Percentiles rank a stretch among this genome's conserved stretches.
Evolutionary conservation across 2,329 filamentous ascomycete species (phyloP).

Genomic region (Fusarium kyushuense): DNA sequence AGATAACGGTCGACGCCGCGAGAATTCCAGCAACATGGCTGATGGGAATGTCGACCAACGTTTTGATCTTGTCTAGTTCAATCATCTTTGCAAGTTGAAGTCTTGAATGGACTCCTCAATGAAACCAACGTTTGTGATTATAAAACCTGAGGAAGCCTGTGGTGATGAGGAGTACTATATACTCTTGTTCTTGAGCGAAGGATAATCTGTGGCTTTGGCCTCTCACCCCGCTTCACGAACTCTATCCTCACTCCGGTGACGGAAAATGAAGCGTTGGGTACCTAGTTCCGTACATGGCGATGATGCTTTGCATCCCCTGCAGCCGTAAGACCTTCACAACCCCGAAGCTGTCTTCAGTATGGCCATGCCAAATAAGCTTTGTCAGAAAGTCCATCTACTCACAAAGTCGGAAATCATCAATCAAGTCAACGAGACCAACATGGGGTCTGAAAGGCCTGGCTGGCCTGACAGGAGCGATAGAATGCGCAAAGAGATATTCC

Average conservation of each 20-base stretch:
- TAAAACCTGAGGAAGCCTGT: background rate
- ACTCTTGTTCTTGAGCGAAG: background rate
- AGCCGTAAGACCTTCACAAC: background rate
- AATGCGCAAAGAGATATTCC: background rate
- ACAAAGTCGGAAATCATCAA: background rate
- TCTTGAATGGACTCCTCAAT: background rate
- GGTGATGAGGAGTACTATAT: background rate
- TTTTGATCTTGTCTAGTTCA: background rate
- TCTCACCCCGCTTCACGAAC: background rate
- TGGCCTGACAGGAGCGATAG: background rate
- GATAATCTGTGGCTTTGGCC: background rate
- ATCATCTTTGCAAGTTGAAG: background rate
- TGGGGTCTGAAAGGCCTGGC: background rate
- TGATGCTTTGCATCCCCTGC: background rate
- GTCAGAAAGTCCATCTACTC: background rate
- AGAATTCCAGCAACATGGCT: background rate
- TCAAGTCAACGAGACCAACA: background rate
- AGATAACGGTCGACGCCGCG: background rate
- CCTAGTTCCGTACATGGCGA: background rate
- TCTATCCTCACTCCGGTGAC: background rate
- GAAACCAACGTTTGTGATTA: background rate
- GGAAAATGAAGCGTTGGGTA: background rate
- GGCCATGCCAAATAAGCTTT: rapidly evolving
- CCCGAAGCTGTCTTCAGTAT: background rate
- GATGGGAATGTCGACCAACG: background rate